Conservation (phyloP, 2,329 filamentous ascomycete species). For the Stachybotrys echinatus region DNA sequence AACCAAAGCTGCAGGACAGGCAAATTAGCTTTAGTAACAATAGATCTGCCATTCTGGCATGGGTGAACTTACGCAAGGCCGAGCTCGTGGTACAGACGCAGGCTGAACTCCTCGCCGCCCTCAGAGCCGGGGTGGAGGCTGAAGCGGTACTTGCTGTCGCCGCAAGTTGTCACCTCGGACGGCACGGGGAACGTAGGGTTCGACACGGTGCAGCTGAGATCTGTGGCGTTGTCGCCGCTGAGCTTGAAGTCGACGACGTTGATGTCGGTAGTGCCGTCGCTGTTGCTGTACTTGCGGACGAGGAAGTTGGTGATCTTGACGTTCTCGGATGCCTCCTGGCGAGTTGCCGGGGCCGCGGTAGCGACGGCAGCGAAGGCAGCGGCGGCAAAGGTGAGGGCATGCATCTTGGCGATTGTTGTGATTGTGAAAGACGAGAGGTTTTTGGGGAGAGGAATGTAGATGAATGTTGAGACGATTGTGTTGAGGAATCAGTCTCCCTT, state of each 20-base stretch:
- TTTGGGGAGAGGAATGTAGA: too few species aligned
- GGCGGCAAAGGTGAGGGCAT: conserved; percentile 11
- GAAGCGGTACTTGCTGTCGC: conserved; percentile 22
- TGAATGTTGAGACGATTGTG: too few species aligned
- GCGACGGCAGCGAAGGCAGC: conserved; percentile 14
- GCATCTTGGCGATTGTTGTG: conserved; percentile 12
- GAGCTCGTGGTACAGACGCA: conserved; percentile 16
- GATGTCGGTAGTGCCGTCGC: conserved; percentile 3
- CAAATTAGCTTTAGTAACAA: not conserved
- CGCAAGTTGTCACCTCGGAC: conserved; percentile 16
- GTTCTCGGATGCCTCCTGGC: conserved; percentile 12
- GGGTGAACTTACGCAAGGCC: conserved; percentile 12
- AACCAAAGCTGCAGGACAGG: conserved; percentile 8
- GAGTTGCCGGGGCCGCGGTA: conserved; percentile 4
- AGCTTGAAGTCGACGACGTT: conserved; percentile 13
- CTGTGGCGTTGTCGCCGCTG: conserved; percentile 10
- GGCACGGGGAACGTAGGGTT: conserved; percentile 11
- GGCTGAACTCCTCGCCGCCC: conserved; percentile 8
- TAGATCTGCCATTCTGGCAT: too few species aligned
- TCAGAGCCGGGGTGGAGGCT: conserved; percentile 9
- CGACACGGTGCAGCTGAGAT: conserved; percentile 8
- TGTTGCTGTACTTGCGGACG: conserved; percentile 13
- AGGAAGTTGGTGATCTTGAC: conserved; percentile 15
- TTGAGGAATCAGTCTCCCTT: too few species aligned
- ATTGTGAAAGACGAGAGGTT: not conserved